Conservation (phyloP, 225 moss, liverwort and hornwort genomes). For the Ulota crispa region DNA sequence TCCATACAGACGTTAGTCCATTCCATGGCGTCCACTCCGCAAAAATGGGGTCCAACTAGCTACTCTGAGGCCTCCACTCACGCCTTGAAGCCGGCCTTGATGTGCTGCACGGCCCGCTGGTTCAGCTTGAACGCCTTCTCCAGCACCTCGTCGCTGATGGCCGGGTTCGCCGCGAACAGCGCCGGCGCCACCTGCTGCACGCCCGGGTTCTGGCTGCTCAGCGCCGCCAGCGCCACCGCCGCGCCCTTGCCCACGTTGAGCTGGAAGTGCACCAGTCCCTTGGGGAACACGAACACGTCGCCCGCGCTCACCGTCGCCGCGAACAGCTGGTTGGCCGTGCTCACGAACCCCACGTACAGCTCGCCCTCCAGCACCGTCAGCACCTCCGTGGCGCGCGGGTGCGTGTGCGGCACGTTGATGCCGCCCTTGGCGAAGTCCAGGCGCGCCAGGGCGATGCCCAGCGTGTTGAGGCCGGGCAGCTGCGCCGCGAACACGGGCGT, state of each 20-base stretch:
- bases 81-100: slow-evolving; percentile 17
- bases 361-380: slow-evolving; percentile 12
- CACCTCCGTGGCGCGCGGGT: slow-evolving; percentile 24
- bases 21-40: no score
- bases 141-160: slow-evolving; percentile 25
- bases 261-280: slow-evolving; percentile 23
- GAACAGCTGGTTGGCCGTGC: slow-evolving; percentile 23
- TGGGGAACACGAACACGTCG: slow-evolving; percentile 33
- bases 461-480: slow-evolving; percentile 22
- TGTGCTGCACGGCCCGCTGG: slow-evolving; percentile 16
- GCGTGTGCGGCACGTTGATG: slow-evolving; percentile 7
- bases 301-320: slow-evolving; percentile 11
- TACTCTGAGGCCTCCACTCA: no score
- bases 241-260: slow-evolving; percentile 1
- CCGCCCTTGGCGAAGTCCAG: slow-evolving; percentile 18
- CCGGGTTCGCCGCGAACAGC: slow-evolving; percentile 5
- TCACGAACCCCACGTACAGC: slow-evolving; percentile 37
- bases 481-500: slow-evolving; percentile 28
- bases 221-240: not conserved
- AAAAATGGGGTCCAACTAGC: no score
- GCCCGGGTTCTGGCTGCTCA: slow-evolving; percentile 40
- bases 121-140: slow-evolving; percentile 24
- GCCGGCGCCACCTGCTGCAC: not conserved
- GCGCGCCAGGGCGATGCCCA: not conserved
- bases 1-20: fast-evolving